Evolutionary conservation across 805 yeast species (phyloP), one percentile per base, ranked within the genome.

Genomic region (Lipomyces yamadae): DNA sequence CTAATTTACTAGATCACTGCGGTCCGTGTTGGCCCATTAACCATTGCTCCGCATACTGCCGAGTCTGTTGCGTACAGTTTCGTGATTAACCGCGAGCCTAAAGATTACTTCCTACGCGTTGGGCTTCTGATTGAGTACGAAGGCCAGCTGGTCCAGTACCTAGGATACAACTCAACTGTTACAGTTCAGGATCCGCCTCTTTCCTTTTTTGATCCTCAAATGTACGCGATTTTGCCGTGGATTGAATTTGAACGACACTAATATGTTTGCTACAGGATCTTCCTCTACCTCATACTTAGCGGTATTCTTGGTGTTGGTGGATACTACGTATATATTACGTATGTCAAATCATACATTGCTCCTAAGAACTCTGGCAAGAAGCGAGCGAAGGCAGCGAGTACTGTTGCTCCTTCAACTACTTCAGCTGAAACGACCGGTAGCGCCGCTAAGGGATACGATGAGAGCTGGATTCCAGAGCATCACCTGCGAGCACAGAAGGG

Each of bases 141-240:
- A 15, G 71, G 71, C n/a, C 61, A 66, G 52, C 60, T 60, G 29
- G 59, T 68, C 42, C 73, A 71, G 64, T 53, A 56, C 53, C 54
- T 63, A 32, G 66, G 60, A 24, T 68, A 56, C 64, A 69, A 67
- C 52, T 61, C 64, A 10, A 70, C 73, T 15, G 79, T 90, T 56
- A 76, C 80, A 30, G 84, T 92, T 64, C 77, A 77, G 10, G 97
- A 92, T 73, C 84, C 83, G 48, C 83, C 88, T 64, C 80, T 92
- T 72, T 88, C 96, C 0, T 70, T 88, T 62, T 87, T 88, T 78
- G 85, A 90, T 75, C 95, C 93, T 13, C 86, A 88, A 77, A 59
- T 68, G 69, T 65, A 60, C 24, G 70, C 54, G n/a, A 15, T 29
- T 33, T 35, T 7, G 18, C 32, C 15, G 35, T 18, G 30, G 32